A percentile compares a stretch with the other conserved stretches of the same genome.
These are phyloP conservation scores for Leccinum laetum DNA, from an alignment of 1,284 basidiomycete genomes.

Conservation along the genomic window DNA sequence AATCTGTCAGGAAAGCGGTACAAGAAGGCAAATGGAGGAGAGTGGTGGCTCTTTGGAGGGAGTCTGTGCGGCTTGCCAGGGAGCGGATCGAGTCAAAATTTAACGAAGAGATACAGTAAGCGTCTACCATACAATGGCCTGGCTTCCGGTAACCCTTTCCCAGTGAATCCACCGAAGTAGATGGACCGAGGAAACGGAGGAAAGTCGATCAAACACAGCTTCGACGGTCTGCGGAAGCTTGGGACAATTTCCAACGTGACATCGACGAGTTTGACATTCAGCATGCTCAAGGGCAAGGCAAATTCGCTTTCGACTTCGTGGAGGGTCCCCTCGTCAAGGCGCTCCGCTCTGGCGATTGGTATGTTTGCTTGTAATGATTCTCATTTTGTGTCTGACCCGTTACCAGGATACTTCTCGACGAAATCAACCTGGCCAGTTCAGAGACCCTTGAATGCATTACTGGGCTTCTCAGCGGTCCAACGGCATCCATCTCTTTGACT, in stretches of 20 bases:
- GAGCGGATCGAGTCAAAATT: slow-evolving; percentile 53
- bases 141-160: slow-evolving; percentile 3
- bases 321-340: slow-evolving; percentile 98
- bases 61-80: slow-evolving; percentile 71
- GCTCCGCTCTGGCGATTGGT: slow-evolving; percentile 91
- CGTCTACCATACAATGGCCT: slow-evolving; percentile 10
- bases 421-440: slow-evolving; percentile 93
- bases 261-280: slow-evolving; percentile 86
- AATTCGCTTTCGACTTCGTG: slow-evolving; percentile 93
- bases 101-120: slow-evolving; percentile 44
- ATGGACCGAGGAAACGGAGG: slow-evolving; percentile 71
- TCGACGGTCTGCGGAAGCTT: slow-evolving; percentile 53
- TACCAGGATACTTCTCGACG: slow-evolving; percentile 89
- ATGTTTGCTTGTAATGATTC: slow-evolving; percentile 25
- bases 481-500: slow-evolving; percentile 89
- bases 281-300: slow-evolving; percentile 82
- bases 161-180: slow-evolving; percentile 33
- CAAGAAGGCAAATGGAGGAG: slow-evolving; percentile 86
- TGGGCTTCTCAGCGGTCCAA: slow-evolving; percentile 82
- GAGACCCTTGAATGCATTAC: slow-evolving; percentile 97
- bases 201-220: slow-evolving; percentile 56
- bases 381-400: slow-evolving; percentile 5
- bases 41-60: slow-evolving; percentile 83
- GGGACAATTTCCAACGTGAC: slow-evolving; percentile 74
- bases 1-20: slow-evolving; percentile 83